Evolutionary conservation across 2,329 filamentous ascomycete genomes (phyloP), one percentile per base, ranked within the genome.

Genomic region (Beauveria sp.): DNA sequence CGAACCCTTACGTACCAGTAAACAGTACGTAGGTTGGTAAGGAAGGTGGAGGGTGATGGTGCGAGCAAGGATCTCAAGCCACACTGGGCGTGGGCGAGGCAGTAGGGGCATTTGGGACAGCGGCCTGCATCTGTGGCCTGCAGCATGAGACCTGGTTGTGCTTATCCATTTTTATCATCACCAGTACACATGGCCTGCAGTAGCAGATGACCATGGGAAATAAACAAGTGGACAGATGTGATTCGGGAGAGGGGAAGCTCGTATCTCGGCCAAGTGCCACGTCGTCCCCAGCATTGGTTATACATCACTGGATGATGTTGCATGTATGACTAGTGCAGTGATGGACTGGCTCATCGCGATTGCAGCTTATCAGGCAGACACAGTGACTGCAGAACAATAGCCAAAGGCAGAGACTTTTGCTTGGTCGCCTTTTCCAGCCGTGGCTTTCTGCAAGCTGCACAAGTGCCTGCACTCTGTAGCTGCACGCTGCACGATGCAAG

Each of bases 401-500:
- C 9, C 7, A 18, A 53, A 22, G 57, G 49, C 57, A 30, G 26
- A 30, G 34, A n/a, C 40, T 26, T 22, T 45, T 51, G 46, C 46
- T 49, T 42, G 49, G 57, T 60, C 26, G 57, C 49, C 57, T 59
- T 60, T 53, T 46, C 57, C n/a, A 53, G 49, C 49, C 47, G 38
- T 60, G 57, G 57, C 57, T 60, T 60, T 7, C 46, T 60, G 57
- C 57, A 46, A 20, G 49, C 56, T 50, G 56, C 56, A 58, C 56
- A 16, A 52, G 38, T 8, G 49, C 28, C 50, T 52, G 50, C 30
- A 52, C 30, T 20, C 53, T 56, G 53, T 26, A 56, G 46, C 57
- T 53, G 57, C 57, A 59, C 18, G 57, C 57, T 59, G 57, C 57
- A 59, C 57, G 57, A 59, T 59, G 57, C 57, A 59, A 59, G 47